A percentile compares a stretch with the other conserved stretches of the same genome.
Evolutionary conservation across 352 stramenopile species (phyloP).

Genomic region (Phytophthora palmivora): DNA sequence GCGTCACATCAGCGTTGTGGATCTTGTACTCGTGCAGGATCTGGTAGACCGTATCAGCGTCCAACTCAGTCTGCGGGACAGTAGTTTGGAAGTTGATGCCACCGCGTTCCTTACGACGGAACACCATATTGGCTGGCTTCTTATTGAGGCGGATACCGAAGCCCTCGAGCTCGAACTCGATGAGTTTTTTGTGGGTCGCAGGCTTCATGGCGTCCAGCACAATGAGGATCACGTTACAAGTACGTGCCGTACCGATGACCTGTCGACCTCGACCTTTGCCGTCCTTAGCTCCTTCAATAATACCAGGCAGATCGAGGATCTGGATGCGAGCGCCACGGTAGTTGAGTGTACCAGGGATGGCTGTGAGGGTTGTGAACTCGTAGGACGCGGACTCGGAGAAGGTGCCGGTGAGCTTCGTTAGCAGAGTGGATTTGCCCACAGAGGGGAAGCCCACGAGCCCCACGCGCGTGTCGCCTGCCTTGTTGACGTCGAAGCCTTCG

Average conservation of each 20-base stretch:
- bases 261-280: slow-evolving; percentile 97
- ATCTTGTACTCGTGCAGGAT: slow-evolving; percentile 99
- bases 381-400: slow-evolving; percentile 96
- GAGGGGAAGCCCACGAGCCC: slow-evolving; percentile 98
- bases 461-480: slow-evolving; percentile 97
- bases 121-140: slow-evolving; percentile 95
- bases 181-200: slow-evolving; percentile 98
- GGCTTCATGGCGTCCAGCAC: slow-evolving; percentile 98
- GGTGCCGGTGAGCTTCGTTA: slow-evolving; percentile 97
- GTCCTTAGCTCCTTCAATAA: slow-evolving; percentile 99
- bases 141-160: slow-evolving; percentile 99
- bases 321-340: slow-evolving; percentile 93
- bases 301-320: slow-evolving; percentile 94
- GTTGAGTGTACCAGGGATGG: slow-evolving; percentile 97
- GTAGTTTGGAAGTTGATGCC: slow-evolving; percentile 98
- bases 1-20: slow-evolving; percentile 96
- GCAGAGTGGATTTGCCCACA: slow-evolving; percentile 98
- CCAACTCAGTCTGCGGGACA: slow-evolving; percentile 92
- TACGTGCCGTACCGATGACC: slow-evolving; percentile 97
- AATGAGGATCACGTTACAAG: slow-evolving; percentile 99
- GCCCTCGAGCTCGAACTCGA: slow-evolving; percentile 98
- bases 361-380: slow-evolving; percentile 99
- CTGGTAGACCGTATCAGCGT: slow-evolving; percentile 93
- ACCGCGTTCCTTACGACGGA: slow-evolving; percentile 97
- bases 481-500: slow-evolving; percentile 93